Conservation (phyloP, 768 basidiomycete genomes). For the Tricholoma sp. region DNA sequence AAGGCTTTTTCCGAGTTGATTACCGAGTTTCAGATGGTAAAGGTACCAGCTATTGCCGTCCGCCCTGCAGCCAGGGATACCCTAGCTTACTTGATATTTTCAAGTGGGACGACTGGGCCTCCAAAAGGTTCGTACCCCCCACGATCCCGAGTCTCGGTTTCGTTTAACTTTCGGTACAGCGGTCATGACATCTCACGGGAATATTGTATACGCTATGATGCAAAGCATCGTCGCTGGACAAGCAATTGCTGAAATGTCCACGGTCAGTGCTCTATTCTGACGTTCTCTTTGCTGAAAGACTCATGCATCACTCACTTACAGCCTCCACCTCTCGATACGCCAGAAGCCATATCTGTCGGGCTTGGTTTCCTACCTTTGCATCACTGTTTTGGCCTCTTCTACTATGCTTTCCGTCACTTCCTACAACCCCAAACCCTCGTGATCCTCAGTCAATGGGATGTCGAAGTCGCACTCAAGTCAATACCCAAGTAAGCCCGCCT, state of each 20-base stretch:
- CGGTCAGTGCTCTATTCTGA: conserved; percentile 26
- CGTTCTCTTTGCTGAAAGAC: not conserved
- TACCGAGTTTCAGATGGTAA: conserved; percentile 21
- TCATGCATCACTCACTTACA: conserved; percentile 14
- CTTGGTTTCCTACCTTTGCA: conserved; percentile 65
- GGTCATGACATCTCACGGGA: conserved; percentile 72
- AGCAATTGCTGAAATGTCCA: conserved; percentile 28
- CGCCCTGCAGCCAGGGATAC: conserved; percentile 15
- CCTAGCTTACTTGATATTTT: conserved; percentile 19
- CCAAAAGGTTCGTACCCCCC: conserved; percentile 16
- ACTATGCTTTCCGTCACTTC: conserved; percentile 44
- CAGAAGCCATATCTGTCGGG: conserved; percentile 39
- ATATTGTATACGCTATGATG: conserved; percentile 40
- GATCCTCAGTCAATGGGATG: conserved; percentile 58
- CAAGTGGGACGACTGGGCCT: conserved; percentile 20
- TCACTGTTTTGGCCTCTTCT: conserved; percentile 61
- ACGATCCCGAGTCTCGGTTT: not conserved
- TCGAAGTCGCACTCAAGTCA: conserved; percentile 40
- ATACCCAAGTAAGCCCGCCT: conserved; percentile 50
- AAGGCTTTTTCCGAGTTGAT: conserved; percentile 40
- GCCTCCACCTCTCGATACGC: conserved; percentile 35
- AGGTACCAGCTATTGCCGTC: not conserved
- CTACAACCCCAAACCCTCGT: conserved; percentile 42
- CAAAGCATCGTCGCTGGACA: conserved; percentile 31
- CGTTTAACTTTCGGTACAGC: conserved; percentile 29